Base-by-base conservation (phyloP, 441 rosid genomes). In the Populus tomentosa region DNA sequence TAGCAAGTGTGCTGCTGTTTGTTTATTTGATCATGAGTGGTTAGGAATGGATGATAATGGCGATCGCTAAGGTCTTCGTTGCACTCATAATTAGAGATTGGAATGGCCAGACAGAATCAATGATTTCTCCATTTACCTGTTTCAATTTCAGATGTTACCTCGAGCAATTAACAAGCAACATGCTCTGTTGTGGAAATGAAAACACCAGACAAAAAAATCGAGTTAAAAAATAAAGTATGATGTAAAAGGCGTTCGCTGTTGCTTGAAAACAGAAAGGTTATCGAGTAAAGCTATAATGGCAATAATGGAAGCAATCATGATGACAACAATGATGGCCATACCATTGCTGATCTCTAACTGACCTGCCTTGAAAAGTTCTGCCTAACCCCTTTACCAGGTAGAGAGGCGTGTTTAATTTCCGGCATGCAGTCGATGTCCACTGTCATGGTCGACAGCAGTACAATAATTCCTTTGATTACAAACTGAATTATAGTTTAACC, bases 301-400 rank as follows among this genome's bases (percentile, higher is more conserved):
- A 67, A 70, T 70, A 69, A 75, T 80, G 70, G 65, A 73, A 16
- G 67, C 72, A 80, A 80, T 78, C 80, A 80, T 70, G 73, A 72
- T 73, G 56, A 69, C 62, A 71, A 72, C 76, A 75, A 80, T 71
- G 61, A 82, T 80, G 78, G 50, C 46, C 82, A 61, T 59, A 59
- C 46, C 36, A 10, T 18, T 71, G 66, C 73, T 75, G 13, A 9
- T 40, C 30, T 50, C 70, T 76, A 28, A 71, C 67, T 70, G 53
- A 78, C 53, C 32, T 21, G 16, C 20, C 14, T 59, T 76, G 50
- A 56, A 32, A 61, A 5, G 35, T 42, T 62, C 42, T 62, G 67
- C 53, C 61, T 70, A 53, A 69, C 42, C 30, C 59, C 68, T 30
- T 36, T 63, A 32, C n/a, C 18, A 33, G 32, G 68, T 33, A 30